These are phyloP conservation scores for Ophiosphaerella korrae DNA, from an alignment of 2,329 filamentous ascomycete genomes.

Conservation along the genomic window DNA sequence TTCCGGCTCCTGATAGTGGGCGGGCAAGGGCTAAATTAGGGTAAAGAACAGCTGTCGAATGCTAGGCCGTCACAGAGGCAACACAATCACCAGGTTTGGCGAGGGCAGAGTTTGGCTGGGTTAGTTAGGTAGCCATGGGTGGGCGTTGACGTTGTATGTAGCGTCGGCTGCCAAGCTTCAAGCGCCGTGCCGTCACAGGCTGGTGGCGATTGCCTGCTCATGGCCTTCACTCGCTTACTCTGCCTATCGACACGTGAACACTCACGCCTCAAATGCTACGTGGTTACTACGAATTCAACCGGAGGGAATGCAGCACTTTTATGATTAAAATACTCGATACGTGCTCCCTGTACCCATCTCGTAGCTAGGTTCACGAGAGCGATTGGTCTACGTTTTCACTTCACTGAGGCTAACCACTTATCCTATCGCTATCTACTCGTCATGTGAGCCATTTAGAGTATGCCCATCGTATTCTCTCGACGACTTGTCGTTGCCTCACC, in stretches of 20 bases:
- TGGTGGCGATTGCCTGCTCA: background rate
- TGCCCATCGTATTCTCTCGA: slow-evolving; percentile 87
- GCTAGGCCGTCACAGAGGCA: slow-evolving; percentile 7
- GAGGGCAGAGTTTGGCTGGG: slow-evolving; percentile 3
- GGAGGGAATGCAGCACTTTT: no score
- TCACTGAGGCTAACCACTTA: background rate
- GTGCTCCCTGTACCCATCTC: no score
- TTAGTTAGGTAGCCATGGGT: background rate
- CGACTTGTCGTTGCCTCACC: slow-evolving; percentile 74
- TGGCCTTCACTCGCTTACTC: background rate
- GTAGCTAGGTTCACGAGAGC: no score
- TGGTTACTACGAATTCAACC: no score
- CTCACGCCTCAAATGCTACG: no score
- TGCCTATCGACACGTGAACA: background rate
- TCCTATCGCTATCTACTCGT: background rate
- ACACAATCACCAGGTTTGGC: slow-evolving; percentile 5
- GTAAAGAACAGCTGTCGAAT: background rate
- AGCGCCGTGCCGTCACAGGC: slow-evolving; percentile 6
- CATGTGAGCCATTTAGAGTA: slow-evolving; percentile 73
- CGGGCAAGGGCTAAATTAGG: background rate
- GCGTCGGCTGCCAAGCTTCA: slow-evolving; percentile 16
- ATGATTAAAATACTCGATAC: no score
- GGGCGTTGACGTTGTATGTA: slow-evolving; percentile 21
- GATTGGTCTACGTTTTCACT: no score
- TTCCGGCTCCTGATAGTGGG: background rate